Percentiles rank a stretch among this genome's conserved stretches.
phyloP scores from a whole-genome alignment of 768 basidiomycete genomes.

The Calvatia gigantea region DNA sequence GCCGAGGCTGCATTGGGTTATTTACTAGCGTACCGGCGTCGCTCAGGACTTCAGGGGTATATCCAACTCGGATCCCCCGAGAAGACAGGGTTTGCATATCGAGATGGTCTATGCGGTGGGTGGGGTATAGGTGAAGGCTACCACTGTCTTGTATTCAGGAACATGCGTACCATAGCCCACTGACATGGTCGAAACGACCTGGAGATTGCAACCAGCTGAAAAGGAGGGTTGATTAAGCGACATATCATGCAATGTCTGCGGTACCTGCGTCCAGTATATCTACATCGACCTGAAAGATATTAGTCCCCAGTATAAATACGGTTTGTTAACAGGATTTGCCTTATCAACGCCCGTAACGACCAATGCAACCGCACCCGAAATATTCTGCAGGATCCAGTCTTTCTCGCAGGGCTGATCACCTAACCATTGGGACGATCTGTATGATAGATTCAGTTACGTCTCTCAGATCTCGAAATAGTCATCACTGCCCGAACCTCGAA shows the following conservation, averaged over 20 bases:
- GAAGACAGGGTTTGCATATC: constrained; percentile 56
- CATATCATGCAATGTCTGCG: not conserved
- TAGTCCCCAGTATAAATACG: not conserved
- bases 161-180: constrained; percentile 71
- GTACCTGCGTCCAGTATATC: constrained; percentile 65
- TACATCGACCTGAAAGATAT: constrained; percentile 52
- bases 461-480: not conserved
- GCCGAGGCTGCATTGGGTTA: not conserved
- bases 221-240: not conserved
- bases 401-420: constrained; percentile 55
- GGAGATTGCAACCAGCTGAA: constrained; percentile 71
- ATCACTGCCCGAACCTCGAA: constrained; percentile 43
- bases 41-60: constrained; percentile 91
- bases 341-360: constrained; percentile 70
- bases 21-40: constrained; percentile 62
- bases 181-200: constrained; percentile 90
- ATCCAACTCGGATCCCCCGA: constrained; percentile 72
- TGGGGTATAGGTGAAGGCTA: not conserved
- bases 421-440: constrained; percentile 41
- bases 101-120: constrained; percentile 64
- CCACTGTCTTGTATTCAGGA: not conserved
- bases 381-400: constrained; percentile 72
- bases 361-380: constrained; percentile 59
- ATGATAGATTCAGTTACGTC: not conserved
- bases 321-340: constrained; percentile 30